Evolutionary conservation across 305 asterid species (phyloP).

Genomic region (Rubia peregrina): DNA sequence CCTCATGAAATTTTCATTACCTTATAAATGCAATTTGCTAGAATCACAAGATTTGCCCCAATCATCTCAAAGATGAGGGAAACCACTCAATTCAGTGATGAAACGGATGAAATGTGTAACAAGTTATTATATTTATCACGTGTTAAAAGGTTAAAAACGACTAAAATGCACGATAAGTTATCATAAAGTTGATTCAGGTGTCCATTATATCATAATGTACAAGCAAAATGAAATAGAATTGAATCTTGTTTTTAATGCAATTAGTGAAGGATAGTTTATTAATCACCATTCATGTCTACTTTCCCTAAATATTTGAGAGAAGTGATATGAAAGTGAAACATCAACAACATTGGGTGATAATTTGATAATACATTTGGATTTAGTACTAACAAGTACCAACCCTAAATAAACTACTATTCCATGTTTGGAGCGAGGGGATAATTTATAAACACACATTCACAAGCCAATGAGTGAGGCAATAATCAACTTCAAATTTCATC

Average conservation of each 20-base stretch:
- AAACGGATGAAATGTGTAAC: too few species aligned
- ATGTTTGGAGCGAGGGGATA: constrained; percentile 2
- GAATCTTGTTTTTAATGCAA: neutral
- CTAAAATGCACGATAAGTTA: too few species aligned
- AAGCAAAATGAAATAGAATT: too few species aligned
- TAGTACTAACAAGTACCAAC: neutral
- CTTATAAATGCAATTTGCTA: neutral
- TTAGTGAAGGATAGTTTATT: neutral
- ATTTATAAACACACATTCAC: neutral
- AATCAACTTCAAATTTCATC: constrained; percentile 26
- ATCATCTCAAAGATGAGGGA: too few species aligned
- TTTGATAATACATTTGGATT: neutral
- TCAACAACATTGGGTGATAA: neutral
- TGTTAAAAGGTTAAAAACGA: too few species aligned
- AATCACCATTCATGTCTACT: neutral
- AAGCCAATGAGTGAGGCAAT: neutral
- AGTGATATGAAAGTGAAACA: neutral
- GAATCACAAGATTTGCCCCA: neutral
- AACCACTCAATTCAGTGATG: too few species aligned
- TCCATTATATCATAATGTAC: too few species aligned
- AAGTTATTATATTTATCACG: too few species aligned
- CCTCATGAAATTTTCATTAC: neutral
- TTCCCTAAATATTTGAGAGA: too few species aligned
- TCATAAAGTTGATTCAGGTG: too few species aligned
- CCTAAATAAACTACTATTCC: neutral